Evolutionary conservation across 208 protist species (phyloP).

Genomic region (Novymonas esmeraldas): DNA sequence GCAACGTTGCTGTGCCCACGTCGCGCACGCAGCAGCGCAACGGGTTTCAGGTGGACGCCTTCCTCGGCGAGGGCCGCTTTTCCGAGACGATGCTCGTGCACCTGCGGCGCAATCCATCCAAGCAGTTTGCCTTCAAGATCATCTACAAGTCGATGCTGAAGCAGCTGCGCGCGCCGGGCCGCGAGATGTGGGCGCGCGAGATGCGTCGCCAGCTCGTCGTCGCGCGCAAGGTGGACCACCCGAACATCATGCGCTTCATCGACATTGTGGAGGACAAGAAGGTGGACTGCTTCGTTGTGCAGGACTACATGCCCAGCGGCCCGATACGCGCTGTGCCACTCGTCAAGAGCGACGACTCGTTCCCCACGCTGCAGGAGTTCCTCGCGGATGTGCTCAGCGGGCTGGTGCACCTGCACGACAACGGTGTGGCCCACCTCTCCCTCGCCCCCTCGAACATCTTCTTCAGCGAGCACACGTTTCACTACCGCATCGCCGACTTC

Average conservation of each 20-base stretch:
- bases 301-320: slow-evolving; percentile 56
- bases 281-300: slow-evolving; percentile 66
- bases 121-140: slow-evolving; percentile 72
- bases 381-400: slow-evolving; percentile 67
- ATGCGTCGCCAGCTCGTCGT: slow-evolving; percentile 49
- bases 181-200: slow-evolving; percentile 24
- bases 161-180: slow-evolving; percentile 25
- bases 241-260: slow-evolving; percentile 63
- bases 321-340: slow-evolving; percentile 27
- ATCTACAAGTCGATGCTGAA: slow-evolving; percentile 52
- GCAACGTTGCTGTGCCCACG: slow-evolving; percentile 21
- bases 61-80: slow-evolving; percentile 51
- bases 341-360: slow-evolving; percentile 16
- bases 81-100: slow-evolving; percentile 74
- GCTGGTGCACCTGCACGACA: slow-evolving; percentile 70
- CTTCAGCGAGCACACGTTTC: slow-evolving; percentile 35
- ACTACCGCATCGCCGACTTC: slow-evolving; percentile 74
- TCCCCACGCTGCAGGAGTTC: slow-evolving; percentile 45
- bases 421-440: slow-evolving; percentile 60
- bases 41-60: slow-evolving; percentile 54
- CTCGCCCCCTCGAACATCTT: slow-evolving; percentile 80
- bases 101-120: slow-evolving; percentile 40
- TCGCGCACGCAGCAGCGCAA: slow-evolving; percentile 38
- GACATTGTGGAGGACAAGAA: slow-evolving; percentile 75
- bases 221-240: slow-evolving; percentile 58